Evolutionary conservation across 2,329 filamentous ascomycete species (phyloP).

Genomic region (Pseudocercospora crystallina): DNA sequence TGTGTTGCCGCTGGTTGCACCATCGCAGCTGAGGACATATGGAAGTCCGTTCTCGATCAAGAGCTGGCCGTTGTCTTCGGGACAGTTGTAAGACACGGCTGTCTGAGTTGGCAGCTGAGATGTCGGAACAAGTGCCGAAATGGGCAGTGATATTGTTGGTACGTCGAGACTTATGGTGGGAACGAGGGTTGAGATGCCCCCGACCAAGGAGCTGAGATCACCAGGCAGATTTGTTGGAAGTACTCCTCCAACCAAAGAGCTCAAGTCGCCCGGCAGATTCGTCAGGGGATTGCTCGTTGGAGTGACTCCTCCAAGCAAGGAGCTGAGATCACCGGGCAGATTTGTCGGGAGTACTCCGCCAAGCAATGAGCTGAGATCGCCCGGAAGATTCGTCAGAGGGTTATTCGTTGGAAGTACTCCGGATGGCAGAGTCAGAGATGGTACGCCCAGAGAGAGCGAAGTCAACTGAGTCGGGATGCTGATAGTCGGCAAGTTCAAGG

Average conservation of each 20-base stretch:
- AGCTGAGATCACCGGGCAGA: neutral
- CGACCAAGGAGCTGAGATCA: neutral
- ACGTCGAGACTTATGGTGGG: constrained; percentile 5
- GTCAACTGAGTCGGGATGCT: neutral
- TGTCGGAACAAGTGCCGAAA: constrained; percentile 19
- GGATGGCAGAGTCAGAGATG: neutral
- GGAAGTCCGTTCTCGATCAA: constrained; percentile 22
- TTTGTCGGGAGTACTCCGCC: neutral
- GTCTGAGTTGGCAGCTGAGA: constrained; percentile 22
- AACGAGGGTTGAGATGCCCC: neutral
- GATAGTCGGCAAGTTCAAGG: neutral
- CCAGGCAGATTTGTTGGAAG: constrained; percentile 1
- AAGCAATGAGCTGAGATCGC: constrained; percentile 3
- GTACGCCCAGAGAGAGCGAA: neutral
- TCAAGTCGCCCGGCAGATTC: constrained; percentile 5
- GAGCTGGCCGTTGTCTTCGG: constrained; percentile 19
- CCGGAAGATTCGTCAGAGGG: constrained; percentile 3
- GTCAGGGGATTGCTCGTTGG: constrained; percentile 4
- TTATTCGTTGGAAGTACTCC: neutral
- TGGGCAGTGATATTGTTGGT: neutral
- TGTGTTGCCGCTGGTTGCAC: constrained; percentile 15
- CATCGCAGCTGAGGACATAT: constrained; percentile 24
- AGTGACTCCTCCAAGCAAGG: neutral
- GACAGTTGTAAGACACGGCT: constrained; percentile 18
- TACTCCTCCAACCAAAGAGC: neutral